A percentile compares a stretch with the other conserved stretches of the same genome.
Evolutionary conservation across 169 alveolate genomes (phyloP).

Genomic region (Plasmodium inui): DNA sequence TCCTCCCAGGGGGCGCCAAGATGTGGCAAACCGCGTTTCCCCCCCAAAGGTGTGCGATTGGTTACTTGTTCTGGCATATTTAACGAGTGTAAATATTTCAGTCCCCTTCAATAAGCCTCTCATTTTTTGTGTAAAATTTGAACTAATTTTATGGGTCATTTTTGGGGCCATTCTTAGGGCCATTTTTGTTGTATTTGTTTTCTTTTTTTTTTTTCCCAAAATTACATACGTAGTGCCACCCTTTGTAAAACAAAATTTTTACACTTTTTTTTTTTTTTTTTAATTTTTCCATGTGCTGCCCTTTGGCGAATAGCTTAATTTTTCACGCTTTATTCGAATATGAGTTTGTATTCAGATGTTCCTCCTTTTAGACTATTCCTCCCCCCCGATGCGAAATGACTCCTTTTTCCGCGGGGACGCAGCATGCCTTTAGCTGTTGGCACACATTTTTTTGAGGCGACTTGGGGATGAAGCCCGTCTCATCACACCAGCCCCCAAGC

Average conservation of each 20-base stretch:
- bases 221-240: neutral
- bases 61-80: neutral
- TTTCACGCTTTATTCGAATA: neutral
- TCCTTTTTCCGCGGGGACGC: neutral
- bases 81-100: neutral
- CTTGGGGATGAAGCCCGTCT: neutral
- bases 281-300: neutral
- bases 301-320: neutral
- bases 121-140: neutral
- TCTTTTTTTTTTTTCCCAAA: neutral
- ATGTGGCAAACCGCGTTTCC: neutral
- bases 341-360: neutral
- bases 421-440: constrained; percentile 1
- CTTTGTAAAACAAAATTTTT: neutral
- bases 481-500: neutral
- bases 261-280: neutral
- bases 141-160: neutral
- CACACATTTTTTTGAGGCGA: neutral
- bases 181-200: neutral
- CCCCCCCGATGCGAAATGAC: neutral
- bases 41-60: neutral
- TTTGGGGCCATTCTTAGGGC: neutral
- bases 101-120: neutral
- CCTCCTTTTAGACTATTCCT: neutral
- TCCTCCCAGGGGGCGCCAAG: neutral